Evolutionary conservation across 139 green algal species (phyloP).

Genomic region (Chlorella sorokiniana): DNA sequence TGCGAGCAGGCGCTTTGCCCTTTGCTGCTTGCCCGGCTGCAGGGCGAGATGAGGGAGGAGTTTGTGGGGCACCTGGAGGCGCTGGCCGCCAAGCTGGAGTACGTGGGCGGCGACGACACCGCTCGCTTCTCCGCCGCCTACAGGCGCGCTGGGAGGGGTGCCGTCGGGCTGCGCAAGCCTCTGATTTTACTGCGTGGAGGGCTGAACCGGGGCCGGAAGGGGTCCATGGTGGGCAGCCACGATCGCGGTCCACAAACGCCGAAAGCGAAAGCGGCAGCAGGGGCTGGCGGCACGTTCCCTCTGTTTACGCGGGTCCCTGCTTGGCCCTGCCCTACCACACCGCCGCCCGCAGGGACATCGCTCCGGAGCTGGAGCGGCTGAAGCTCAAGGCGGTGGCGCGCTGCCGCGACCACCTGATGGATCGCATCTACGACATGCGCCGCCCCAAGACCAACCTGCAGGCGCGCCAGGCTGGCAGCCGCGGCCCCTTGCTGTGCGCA

Average conservation of each 20-base stretch:
- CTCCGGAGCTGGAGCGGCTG: conserved; percentile 89
- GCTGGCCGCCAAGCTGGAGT: conserved; percentile 82
- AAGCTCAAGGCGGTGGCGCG: conserved; percentile 77
- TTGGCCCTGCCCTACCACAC: background rate
- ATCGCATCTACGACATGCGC: conserved; percentile 82
- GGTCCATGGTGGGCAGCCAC: no score
- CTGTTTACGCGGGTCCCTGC: background rate
- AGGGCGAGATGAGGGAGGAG: conserved; percentile 74
- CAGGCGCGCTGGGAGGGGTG: background rate
- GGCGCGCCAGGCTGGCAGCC: no score
- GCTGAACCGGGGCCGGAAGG: no score
- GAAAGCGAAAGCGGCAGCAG: no score
- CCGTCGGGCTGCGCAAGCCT: no score
- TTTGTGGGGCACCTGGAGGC: conserved; percentile 74
- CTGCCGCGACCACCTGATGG: conserved; percentile 57
- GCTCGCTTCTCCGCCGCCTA: conserved; percentile 47
- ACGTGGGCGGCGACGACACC: conserved; percentile 50
- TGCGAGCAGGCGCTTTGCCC: background rate
- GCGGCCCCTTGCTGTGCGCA: background rate
- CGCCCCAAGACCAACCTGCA: conserved; percentile 97
- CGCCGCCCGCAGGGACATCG: conserved; percentile 68
- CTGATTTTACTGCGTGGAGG: background rate
- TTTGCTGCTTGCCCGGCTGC: conserved; percentile 38
- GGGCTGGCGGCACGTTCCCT: background rate
- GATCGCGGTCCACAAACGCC: no score